Conservation (phyloP, 306 rosid genomes). For the Acacia melanoxylon region DNA sequence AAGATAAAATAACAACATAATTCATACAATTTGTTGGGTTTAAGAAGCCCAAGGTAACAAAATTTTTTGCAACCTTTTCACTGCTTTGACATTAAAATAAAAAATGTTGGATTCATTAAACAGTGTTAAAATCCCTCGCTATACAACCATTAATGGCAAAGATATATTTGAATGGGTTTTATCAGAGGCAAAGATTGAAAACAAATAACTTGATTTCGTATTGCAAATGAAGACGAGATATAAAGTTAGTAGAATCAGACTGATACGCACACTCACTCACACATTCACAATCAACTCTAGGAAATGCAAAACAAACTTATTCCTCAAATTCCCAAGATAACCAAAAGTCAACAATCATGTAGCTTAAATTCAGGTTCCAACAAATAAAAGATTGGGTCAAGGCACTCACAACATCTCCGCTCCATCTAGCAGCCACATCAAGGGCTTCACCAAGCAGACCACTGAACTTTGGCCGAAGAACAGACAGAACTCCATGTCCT, state of each 20-base stretch:
- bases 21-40: neutral
- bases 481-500: slow-evolving; percentile 88
- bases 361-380: slow-evolving; percentile 20
- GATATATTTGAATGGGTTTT: neutral
- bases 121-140: neutral
- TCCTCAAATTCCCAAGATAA: slow-evolving; percentile 17
- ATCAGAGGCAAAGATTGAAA: slow-evolving; percentile 21
- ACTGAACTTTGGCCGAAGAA: slow-evolving; percentile 81
- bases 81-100: neutral
- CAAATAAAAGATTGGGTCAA: slow-evolving; percentile 15
- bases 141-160: neutral
- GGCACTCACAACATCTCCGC: slow-evolving; percentile 92
- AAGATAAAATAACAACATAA: neutral
- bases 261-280: neutral
- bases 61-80: neutral
- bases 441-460: slow-evolving; percentile 96
- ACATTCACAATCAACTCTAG: slow-evolving; percentile 12
- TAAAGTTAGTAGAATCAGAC: neutral
- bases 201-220: slow-evolving; percentile 6
- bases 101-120: slow-evolving; percentile 8
- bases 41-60: neutral
- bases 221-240: neutral
- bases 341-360: slow-evolving; percentile 14
- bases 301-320: slow-evolving; percentile 11
- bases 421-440: slow-evolving; percentile 94